Base-by-base conservation (phyloP, 305 asterid genomes). In the Fraxinus baroniana region DNA sequence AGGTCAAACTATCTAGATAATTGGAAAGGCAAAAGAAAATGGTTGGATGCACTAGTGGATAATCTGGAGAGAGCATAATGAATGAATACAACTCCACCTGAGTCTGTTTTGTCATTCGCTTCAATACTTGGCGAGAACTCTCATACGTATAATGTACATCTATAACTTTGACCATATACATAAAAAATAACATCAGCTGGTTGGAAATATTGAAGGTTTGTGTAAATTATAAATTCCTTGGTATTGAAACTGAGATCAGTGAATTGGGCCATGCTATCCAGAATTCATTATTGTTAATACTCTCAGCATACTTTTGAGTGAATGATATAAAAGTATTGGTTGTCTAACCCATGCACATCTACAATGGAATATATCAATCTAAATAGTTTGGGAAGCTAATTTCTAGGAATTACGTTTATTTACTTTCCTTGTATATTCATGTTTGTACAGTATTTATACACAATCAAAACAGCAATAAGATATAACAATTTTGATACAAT, bases 1-100 rank as follows among this genome's bases (percentile, higher is more conserved):
- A 33, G 75, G 84, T 17, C 85, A 28, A 73, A 77, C 49, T 73
- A 32, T 46, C 77, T 36, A 46, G 37, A 41, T 81, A 81, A 78
- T 79, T 76, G 8, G 39, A 26, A 73, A 36, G 74, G 36, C 75
- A 66, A 81, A 76, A 79, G 70, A 87, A 66, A 49, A 62, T 83
- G 82, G 74, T 79, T 78, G 18, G 78, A 32, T 62, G 74, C 68
- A 30, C 13, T 82, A 55, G 52, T 71, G 30, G 24, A 78, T 87
- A 74, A 82, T 77, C 81, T 52, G 62, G 64, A 78, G 39, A 35
- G 70, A 77, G 78, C 83, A 32, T 78, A 26, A 60, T 72, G 33
- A 64, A 64, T 24, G 73, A 57, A 75, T 74, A 26, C 15, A 20
- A 81, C 12, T 60, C 62, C 52, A 41, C 37, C 82, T 30, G 32